phyloP scores from a whole-genome alignment of 345 rosid genomes.

The Camelina hispida region DNA sequence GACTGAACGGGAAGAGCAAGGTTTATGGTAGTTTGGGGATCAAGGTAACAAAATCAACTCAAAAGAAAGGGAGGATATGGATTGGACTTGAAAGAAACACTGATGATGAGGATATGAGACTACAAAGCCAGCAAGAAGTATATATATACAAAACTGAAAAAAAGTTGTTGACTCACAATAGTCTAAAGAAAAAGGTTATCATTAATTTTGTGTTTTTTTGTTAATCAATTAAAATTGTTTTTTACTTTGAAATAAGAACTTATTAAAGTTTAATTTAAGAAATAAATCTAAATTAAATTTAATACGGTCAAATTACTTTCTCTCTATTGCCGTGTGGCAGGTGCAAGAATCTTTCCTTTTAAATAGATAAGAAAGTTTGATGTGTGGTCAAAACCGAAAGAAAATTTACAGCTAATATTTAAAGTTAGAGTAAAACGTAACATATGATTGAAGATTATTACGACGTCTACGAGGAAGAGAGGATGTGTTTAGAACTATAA shows the following conservation, averaged over 20 bases:
- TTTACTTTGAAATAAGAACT: too few relatives aligned
- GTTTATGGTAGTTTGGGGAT: too few relatives aligned
- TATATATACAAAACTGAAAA: neutral
- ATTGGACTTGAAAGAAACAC: neutral
- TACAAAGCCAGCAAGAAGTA: neutral
- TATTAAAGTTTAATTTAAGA: neutral
- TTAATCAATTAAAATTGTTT: neutral
- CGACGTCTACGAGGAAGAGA: too few relatives aligned
- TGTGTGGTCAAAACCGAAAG: too few relatives aligned
- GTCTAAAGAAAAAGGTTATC: neutral
- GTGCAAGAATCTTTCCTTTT: too few relatives aligned
- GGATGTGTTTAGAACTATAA: too few relatives aligned
- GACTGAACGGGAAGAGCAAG: too few relatives aligned
- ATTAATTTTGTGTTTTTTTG: neutral
- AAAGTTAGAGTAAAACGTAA: too few relatives aligned
- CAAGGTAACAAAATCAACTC: too few relatives aligned
- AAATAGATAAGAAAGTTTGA: too few relatives aligned
- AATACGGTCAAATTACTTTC: neutral
- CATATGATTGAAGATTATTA: too few relatives aligned
- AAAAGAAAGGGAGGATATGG: neutral
- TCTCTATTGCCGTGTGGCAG: neutral
- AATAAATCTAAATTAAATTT: neutral
- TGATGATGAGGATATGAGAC: neutral
- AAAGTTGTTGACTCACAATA: neutral
- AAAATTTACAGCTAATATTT: too few relatives aligned